phyloP scores from a whole-genome alignment of 2,329 filamentous ascomycete genomes.

The Penicillium palitans region DNA sequence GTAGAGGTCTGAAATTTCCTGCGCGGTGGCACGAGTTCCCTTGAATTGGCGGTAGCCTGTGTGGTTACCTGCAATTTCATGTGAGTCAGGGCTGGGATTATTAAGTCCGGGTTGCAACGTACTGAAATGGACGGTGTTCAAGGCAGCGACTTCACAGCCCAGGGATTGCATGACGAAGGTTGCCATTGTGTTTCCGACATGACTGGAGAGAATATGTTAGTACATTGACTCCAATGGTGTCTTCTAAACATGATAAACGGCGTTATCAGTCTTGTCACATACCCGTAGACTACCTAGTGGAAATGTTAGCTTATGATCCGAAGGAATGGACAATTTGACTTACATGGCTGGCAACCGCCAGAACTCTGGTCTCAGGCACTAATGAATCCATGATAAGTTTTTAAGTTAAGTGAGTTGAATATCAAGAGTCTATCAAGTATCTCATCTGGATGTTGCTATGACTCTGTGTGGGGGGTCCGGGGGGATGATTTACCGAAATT shows the following conservation, averaged over 20 bases:
- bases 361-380: slow-evolving; percentile 66
- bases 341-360: slow-evolving; percentile 96
- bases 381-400: slow-evolving; percentile 39
- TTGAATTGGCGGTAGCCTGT: slow-evolving; percentile 88
- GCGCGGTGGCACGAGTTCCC: slow-evolving; percentile 76
- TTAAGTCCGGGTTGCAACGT: slow-evolving; percentile 38
- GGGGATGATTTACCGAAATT: slow-evolving; percentile 11
- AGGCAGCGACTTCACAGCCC: slow-evolving; percentile 87
- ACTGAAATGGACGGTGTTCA: slow-evolving; percentile 99
- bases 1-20: slow-evolving; percentile 83
- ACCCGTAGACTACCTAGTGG: slow-evolving; percentile 39
- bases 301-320: slow-evolving; percentile 10
- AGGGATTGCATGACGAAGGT: slow-evolving; percentile 91
- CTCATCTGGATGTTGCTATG: neutral
- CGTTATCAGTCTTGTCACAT: slow-evolving; percentile 18
- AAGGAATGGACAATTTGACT: slow-evolving; percentile 37
- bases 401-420: slow-evolving; percentile 7
- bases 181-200: slow-evolving; percentile 97
- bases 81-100: neutral
- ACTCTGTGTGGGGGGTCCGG: slow-evolving; percentile 17
- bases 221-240: slow-evolving; percentile 4
- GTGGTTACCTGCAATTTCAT: slow-evolving; percentile 71
- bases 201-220: slow-evolving; percentile 55
- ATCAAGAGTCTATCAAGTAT: slow-evolving; percentile 4
- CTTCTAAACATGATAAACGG: slow-evolving; percentile 10